Evolutionary conservation across 2,329 filamentous ascomycete species (phyloP).

Genomic region (Fusarium acutatum): DNA sequence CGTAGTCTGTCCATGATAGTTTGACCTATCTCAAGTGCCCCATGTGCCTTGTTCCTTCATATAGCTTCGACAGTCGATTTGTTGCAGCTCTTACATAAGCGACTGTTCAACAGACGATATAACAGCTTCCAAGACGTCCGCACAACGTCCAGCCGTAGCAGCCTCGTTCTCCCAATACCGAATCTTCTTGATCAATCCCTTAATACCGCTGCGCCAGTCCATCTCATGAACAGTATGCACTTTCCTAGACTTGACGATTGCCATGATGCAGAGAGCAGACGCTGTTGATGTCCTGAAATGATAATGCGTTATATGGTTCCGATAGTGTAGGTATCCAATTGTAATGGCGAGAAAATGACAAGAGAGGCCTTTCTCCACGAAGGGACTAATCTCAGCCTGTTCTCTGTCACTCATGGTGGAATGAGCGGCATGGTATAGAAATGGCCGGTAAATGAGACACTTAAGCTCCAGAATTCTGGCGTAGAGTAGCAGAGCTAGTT

Average conservation of each 20-base stretch:
- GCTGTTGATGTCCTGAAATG: not conserved
- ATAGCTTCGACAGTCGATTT: accelerated
- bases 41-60: not conserved
- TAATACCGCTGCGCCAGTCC: not conserved
- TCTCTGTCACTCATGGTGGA: not conserved
- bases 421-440: not conserved
- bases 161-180: not conserved
- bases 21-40: not conserved
- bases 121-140: not conserved
- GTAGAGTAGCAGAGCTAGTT: not conserved
- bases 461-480: not conserved
- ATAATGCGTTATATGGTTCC: not conserved
- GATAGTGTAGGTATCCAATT: not conserved
- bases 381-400: not conserved
- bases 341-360: not conserved
- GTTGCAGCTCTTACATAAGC: not conserved
- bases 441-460: not conserved
- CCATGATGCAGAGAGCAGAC: not conserved
- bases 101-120: not conserved
- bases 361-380: not conserved
- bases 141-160: not conserved
- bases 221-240: not conserved
- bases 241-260: not conserved
- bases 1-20: no score
- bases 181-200: not conserved